These are phyloP conservation scores for Didymosphaeria variabile DNA, from an alignment of 2,329 filamentous ascomycete genomes.

Conservation along the genomic window DNA sequence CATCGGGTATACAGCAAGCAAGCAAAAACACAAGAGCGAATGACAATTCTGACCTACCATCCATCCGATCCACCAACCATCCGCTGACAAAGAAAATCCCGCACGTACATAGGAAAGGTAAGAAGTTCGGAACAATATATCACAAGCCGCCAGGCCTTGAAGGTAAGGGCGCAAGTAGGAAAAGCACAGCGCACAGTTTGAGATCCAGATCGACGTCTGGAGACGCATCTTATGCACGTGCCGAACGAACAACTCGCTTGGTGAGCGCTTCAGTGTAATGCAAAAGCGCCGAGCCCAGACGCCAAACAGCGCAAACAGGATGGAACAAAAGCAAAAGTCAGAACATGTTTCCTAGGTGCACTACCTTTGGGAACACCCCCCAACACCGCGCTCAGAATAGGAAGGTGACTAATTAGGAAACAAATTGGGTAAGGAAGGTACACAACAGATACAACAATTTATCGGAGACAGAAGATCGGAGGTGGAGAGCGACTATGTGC, in stretches of 20 bases:
- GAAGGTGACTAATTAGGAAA: conserved; percentile 22
- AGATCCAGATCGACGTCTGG: conserved; percentile 1
- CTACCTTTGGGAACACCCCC: conserved; percentile 46
- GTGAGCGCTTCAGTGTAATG: conserved; percentile 7
- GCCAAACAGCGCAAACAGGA: neutral
- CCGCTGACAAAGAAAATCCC: neutral
- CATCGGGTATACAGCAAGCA: conserved; percentile 13
- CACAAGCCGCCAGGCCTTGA: neutral
- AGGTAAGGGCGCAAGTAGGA: neutral
- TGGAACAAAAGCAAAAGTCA: conserved; percentile 1
- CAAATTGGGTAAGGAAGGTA: conserved; percentile 3
- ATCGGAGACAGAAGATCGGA: conserved; percentile 15
- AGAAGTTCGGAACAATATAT: neutral
- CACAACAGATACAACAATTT: conserved; percentile 13
- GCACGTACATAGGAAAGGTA: neutral
- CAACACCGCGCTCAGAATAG: conserved; percentile 45
- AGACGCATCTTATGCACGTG: neutral
- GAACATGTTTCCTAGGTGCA: conserved; percentile 41
- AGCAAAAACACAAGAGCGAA: neutral
- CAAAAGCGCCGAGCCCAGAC: conserved; percentile 3
- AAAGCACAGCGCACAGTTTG: neutral
- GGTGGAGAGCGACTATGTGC: conserved; percentile 16
- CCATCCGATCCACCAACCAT: neutral
- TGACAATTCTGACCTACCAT: neutral
- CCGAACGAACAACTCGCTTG: neutral